A percentile compares a stretch with the other conserved stretches of the same genome.
Conservation (phyloP, 768 basidiomycete species). For the Termitomyces sp. region DNA sequence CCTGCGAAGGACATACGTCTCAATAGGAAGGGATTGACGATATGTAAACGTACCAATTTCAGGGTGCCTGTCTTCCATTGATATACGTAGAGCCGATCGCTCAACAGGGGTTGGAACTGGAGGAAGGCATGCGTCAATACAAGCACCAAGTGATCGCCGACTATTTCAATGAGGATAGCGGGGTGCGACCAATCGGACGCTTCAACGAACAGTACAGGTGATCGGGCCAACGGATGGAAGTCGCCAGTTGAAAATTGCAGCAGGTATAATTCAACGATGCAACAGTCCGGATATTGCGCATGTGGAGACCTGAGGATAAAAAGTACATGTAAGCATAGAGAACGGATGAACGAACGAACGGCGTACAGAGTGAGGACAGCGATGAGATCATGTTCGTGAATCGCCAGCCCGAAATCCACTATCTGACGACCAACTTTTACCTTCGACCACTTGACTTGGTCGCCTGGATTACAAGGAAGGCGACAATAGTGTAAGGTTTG, state of each 20-base stretch:
- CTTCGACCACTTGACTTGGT: conserved; percentile 23
- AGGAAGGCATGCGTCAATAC: not conserved
- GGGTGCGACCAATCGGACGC: conserved; percentile 9
- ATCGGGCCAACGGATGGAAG: conserved; percentile 7
- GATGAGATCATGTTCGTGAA: conserved; percentile 40
- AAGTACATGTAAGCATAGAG: not conserved
- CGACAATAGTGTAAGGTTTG: not conserved
- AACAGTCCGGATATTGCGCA: not conserved
- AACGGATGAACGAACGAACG: not conserved
- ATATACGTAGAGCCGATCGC: conserved; percentile 9
- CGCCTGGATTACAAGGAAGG: conserved; percentile 1
- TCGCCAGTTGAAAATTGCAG: conserved; percentile 3
- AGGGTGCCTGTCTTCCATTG: conserved; percentile 10
- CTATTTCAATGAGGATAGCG: conserved; percentile 13
- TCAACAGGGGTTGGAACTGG: not conserved
- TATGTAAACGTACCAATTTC: conserved; percentile 4
- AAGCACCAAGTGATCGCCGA: conserved; percentile 13
- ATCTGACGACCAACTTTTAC: conserved; percentile 23
- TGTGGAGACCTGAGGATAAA: not conserved
- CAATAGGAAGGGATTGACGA: not conserved
- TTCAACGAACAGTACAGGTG: conserved; percentile 23
- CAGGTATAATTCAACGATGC: not conserved
- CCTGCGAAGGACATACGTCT: not conserved
- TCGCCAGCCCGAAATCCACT: conserved; percentile 37
- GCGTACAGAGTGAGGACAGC: conserved; percentile 13